phyloP scores from a whole-genome alignment of 2,329 filamentous ascomycete species.

The Rutstroemia sp. region DNA sequence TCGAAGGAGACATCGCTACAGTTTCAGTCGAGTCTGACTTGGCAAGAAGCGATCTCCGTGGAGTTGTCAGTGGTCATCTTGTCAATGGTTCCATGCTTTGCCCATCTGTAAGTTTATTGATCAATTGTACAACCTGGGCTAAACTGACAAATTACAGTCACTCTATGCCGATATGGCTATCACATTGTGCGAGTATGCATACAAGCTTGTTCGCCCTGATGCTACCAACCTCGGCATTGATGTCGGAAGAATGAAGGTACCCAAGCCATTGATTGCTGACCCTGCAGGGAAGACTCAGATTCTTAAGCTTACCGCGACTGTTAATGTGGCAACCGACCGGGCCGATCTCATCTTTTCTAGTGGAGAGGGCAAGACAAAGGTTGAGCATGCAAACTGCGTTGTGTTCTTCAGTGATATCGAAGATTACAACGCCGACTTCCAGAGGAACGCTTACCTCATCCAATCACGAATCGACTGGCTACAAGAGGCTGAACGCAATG shows the following conservation, averaged over 20 bases:
- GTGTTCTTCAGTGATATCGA: slow-evolving; percentile 5
- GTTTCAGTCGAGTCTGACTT: slow-evolving; percentile 48
- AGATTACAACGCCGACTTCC: slow-evolving; percentile 1
- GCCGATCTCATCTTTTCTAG: slow-evolving; percentile 53
- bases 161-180: slow-evolving; percentile 56
- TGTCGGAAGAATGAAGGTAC: slow-evolving; percentile 58
- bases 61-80: slow-evolving; percentile 46
- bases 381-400: slow-evolving; percentile 4
- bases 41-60: slow-evolving; percentile 31
- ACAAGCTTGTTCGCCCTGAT: slow-evolving; percentile 31
- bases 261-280: slow-evolving; percentile 57
- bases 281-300: slow-evolving; percentile 18
- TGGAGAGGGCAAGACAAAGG: slow-evolving; percentile 30
- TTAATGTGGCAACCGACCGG: slow-evolving; percentile 46
- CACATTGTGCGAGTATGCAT: slow-evolving; percentile 48
- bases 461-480: slow-evolving; percentile 8
- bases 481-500: slow-evolving; percentile 6
- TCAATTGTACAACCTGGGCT: not conserved
- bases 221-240: slow-evolving; percentile 42
- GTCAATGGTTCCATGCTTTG: slow-evolving; percentile 50
- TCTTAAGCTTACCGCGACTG: slow-evolving; percentile 52
- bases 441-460: slow-evolving; percentile 8
- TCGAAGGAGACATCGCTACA: slow-evolving; percentile 41
- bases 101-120: slow-evolving; percentile 15
- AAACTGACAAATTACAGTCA: slow-evolving; percentile 24